These are phyloP conservation scores for Pouteria glomerata DNA, from an alignment of 148 eudicot species.

Conservation along the genomic window DNA sequence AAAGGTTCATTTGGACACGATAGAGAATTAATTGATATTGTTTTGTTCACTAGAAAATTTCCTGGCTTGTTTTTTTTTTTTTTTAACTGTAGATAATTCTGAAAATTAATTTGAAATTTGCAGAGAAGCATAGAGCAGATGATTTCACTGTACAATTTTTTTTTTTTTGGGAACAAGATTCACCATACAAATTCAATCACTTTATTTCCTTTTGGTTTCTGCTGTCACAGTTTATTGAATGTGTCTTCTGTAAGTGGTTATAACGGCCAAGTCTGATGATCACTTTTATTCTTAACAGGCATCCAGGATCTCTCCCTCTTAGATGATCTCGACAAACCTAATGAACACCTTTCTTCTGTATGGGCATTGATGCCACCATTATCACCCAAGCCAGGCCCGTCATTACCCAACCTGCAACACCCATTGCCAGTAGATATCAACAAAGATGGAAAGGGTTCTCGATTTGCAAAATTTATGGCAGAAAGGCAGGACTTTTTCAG, in stretches of 20 bases:
- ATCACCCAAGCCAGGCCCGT: slow-evolving; percentile 58
- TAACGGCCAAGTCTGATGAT: background rate
- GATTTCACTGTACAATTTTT: too few relatives aligned
- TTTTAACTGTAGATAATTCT: background rate
- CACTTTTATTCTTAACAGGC: slow-evolving; percentile 27
- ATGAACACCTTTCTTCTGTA: slow-evolving; percentile 57
- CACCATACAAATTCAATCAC: background rate
- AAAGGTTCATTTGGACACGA: slow-evolving; percentile 39
- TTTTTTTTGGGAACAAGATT: too few relatives aligned
- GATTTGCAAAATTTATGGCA: slow-evolving; percentile 73
- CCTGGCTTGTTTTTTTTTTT: background rate
- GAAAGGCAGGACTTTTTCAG: slow-evolving; percentile 45
- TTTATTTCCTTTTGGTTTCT: background rate
- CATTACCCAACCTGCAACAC: slow-evolving; percentile 26
- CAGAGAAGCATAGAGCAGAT: background rate
- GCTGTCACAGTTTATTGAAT: background rate
- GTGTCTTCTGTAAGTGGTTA: background rate
- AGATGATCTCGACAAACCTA: slow-evolving; percentile 66
- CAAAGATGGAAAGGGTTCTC: slow-evolving; percentile 65
- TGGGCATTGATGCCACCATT: slow-evolving; percentile 88
- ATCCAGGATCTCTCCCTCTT: slow-evolving; percentile 53
- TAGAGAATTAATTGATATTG: background rate
- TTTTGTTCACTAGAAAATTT: background rate
- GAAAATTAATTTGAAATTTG: background rate
- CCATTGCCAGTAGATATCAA: slow-evolving; percentile 25